Evolutionary conservation across 495 filamentous ascomycete genomes (phyloP).

Genomic region (Lophiostoma macrostomum): DNA sequence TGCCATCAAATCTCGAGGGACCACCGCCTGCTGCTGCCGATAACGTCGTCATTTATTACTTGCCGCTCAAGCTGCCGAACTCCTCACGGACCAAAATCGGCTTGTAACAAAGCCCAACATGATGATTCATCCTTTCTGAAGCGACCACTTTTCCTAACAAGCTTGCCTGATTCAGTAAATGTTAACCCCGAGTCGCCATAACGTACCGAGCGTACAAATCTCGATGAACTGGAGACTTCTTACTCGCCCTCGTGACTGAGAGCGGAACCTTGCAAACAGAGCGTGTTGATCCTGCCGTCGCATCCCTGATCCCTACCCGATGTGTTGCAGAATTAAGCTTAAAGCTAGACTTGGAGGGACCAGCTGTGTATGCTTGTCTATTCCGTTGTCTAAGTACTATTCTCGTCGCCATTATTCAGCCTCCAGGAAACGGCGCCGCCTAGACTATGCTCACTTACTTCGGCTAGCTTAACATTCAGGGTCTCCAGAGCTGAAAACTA

Average conservation of each 20-base stretch:
- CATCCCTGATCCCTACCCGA: conserved; percentile 11
- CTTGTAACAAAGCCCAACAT: not conserved
- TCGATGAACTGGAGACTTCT: not conserved
- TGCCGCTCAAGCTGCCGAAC: not conserved
- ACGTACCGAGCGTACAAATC: not conserved
- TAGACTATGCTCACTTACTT: not conserved
- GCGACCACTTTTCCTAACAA: no score
- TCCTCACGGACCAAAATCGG: conserved; percentile 7
- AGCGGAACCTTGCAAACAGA: not conserved
- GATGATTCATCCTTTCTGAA: conserved; percentile 14
- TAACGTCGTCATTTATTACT: not conserved
- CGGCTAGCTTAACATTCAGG: not conserved
- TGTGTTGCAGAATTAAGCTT: conserved; percentile 23
- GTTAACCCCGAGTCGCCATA: conserved; percentile 8
- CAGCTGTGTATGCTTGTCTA: conserved; percentile 3
- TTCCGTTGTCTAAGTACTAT: conserved; percentile 8
- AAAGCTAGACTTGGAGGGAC: conserved; percentile 7
- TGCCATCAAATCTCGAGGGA: not conserved
- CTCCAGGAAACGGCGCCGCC: conserved; percentile 17
- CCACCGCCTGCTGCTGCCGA: not conserved
- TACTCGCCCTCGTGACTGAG: not conserved
- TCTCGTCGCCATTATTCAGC: conserved; percentile 20
- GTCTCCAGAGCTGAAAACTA: not conserved
- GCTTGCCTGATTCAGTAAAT: conserved; percentile 10
- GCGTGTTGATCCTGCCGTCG: not conserved